phyloP scores from a whole-genome alignment of 108 stramenopile species.

The Cylindrotheca fusiformis region DNA sequence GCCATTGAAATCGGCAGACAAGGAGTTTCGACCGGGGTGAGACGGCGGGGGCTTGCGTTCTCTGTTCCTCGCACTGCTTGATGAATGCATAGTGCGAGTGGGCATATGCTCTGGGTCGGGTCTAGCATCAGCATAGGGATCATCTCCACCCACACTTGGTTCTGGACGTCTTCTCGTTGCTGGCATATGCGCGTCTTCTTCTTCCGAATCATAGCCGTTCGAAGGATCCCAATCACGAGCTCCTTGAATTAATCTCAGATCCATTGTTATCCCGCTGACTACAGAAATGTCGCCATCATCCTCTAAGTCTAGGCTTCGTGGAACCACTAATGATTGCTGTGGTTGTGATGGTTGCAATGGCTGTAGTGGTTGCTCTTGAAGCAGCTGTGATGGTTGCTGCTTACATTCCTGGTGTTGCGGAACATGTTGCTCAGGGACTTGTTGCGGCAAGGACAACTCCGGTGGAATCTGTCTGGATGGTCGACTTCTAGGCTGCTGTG shows the following conservation, averaged over 20 bases:
- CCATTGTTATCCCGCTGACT: slow-evolving; percentile 45
- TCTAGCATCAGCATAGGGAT: not conserved
- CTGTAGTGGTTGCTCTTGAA: not conserved
- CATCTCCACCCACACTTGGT: slow-evolving; percentile 5
- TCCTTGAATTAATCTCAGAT: slow-evolving; percentile 23
- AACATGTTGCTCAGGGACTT: not conserved
- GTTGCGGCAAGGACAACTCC: slow-evolving; percentile 2
- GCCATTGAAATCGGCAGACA: not conserved
- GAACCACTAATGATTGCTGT: not conserved
- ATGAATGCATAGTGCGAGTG: not conserved
- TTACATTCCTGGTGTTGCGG: not conserved
- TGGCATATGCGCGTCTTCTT: slow-evolving; percentile 5
- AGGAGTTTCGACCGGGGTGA: not conserved
- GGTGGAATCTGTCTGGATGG: too few species aligned
- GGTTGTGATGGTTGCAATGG: not conserved
- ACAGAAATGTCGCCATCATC: slow-evolving; percentile 23
- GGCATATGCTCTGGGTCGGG: not conserved
- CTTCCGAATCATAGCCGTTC: slow-evolving; percentile 1
- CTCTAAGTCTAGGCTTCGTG: not conserved
- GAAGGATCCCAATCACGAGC: slow-evolving; percentile 12
- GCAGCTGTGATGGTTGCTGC: not conserved
- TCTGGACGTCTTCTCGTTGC: slow-evolving; percentile 9
- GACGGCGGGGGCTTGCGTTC: too few species aligned
- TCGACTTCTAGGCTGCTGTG: too few species aligned
- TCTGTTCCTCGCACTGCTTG: not conserved